phyloP scores from a whole-genome alignment of 2,329 filamentous ascomycete species.

The Grosmannia serpens region DNA sequence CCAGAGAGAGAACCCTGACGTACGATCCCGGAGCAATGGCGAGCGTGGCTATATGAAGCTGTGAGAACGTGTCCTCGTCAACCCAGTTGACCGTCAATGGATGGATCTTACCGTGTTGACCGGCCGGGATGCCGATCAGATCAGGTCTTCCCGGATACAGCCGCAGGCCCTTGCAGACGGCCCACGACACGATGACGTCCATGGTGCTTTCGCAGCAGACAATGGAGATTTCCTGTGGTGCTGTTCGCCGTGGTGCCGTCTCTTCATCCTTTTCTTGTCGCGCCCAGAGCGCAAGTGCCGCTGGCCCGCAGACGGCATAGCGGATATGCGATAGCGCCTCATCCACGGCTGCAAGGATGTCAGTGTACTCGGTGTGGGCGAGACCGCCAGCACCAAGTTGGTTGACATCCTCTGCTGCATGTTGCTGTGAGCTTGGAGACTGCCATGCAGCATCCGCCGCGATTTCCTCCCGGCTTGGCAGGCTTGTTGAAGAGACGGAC shows the following conservation, averaged over 20 bases:
- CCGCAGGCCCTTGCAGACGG: conserved; percentile 21
- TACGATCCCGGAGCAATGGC: background rate
- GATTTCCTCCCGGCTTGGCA: background rate
- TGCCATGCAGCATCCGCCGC: background rate
- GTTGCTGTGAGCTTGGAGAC: background rate
- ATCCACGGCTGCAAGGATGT: conserved; percentile 29
- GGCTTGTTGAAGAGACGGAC: background rate
- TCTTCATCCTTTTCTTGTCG: background rate
- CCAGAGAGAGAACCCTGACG: conserved; percentile 21
- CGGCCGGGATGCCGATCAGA: conserved; percentile 26
- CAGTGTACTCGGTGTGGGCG: conserved; percentile 17
- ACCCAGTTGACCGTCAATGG: conserved; percentile 26
- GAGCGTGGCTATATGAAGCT: conserved; percentile 14
- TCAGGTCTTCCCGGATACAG: conserved; percentile 20
- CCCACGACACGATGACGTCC: conserved; percentile 30
- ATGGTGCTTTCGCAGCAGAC: conserved; percentile 25
- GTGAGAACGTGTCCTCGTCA: conserved; percentile 9
- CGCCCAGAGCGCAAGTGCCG: conserved; percentile 33
- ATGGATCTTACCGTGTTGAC: conserved; percentile 17
- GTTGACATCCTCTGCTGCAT: background rate
- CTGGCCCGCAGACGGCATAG: conserved; percentile 34
- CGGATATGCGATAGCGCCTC: conserved; percentile 28
- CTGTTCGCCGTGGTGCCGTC: conserved; percentile 14
- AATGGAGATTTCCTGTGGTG: conserved; percentile 17
- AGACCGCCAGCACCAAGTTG: conserved; percentile 11